Conservation (phyloP, 2,329 filamentous ascomycete genomes). For the Magnaporthiopsis rhizophila region DNA sequence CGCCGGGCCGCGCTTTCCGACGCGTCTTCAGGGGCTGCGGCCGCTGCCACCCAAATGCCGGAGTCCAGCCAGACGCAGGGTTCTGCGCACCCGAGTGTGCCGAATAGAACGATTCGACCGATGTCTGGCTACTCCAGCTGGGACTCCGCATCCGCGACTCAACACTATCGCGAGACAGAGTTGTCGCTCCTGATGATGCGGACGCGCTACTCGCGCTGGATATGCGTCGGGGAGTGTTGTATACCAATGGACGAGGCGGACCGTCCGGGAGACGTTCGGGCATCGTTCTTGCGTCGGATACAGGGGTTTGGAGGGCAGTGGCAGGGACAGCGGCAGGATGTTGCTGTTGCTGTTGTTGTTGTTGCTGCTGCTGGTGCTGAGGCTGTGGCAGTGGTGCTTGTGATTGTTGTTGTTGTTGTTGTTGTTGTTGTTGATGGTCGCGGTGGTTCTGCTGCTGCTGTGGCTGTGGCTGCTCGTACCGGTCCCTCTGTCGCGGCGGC, state of each 20-base stretch:
- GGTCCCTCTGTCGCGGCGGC: neutral
- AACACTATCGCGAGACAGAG: conserved; percentile 18
- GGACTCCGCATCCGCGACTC: conserved; percentile 20
- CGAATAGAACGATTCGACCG: conserved; percentile 17
- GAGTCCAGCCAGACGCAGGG: conserved; percentile 3
- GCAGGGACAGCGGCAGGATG: neutral
- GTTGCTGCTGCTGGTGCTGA: neutral
- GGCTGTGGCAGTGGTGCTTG: neutral
- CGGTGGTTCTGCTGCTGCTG: too few relatives aligned
- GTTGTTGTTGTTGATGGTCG: neutral
- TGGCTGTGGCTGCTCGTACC: neutral
- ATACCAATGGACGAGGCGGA: conserved; percentile 11
- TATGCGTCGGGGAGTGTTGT: conserved; percentile 17
- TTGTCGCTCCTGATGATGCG: conserved; percentile 21
- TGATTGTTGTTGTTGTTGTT: neutral
- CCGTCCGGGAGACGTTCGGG: conserved; percentile 6
- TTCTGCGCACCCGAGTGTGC: conserved; percentile 8
- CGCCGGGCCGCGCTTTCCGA: conserved; percentile 33
- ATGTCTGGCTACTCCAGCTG: conserved; percentile 21
- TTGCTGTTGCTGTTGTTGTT: neutral
- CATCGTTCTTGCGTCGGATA: conserved; percentile 1
- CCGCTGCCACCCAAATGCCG: conserved; percentile 20
- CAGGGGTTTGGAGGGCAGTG: neutral
- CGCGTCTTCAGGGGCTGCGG: conserved; percentile 27
- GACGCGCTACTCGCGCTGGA: conserved; percentile 17